These are phyloP conservation scores for Wickerhamiella hasegawae DNA, from an alignment of 805 yeast species.

Conservation along the genomic window DNA sequence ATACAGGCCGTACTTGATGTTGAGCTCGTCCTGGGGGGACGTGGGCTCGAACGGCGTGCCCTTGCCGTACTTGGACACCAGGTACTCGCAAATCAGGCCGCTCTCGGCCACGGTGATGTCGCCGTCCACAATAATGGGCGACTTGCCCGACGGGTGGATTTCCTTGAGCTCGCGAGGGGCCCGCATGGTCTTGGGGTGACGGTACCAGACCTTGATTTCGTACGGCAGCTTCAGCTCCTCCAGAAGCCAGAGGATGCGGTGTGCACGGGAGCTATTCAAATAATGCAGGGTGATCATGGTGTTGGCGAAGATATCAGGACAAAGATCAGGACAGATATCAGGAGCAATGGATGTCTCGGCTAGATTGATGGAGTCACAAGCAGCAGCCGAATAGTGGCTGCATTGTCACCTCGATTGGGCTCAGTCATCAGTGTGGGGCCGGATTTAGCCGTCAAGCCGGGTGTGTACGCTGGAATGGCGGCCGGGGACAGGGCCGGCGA, in stretches of 20 bases:
- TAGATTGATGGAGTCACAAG: background rate
- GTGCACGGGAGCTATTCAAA: conserved; percentile 43
- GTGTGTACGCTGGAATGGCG: no score
- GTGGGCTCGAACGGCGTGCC: conserved; percentile 24
- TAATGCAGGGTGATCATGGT: conserved; percentile 17
- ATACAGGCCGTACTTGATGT: conserved; percentile 34
- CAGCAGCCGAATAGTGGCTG: background rate
- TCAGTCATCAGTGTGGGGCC: no score
- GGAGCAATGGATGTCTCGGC: no score
- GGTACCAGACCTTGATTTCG: conserved; percentile 33
- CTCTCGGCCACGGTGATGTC: conserved; percentile 35
- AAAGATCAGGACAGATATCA: no score
- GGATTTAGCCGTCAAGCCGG: no score
- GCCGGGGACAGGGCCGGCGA: no score
- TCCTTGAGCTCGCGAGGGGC: conserved; percentile 34
- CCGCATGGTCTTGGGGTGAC: conserved; percentile 31
- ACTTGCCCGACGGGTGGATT: conserved; percentile 46
- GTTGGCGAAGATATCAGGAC: no score
- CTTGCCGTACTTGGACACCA: conserved; percentile 34
- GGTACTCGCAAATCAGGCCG: conserved; percentile 38
- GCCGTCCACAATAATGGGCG: conserved; percentile 39
- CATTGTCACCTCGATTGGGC: no score
- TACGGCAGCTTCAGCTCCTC: conserved; percentile 42
- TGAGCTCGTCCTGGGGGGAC: conserved; percentile 25
- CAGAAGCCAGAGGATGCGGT: conserved; percentile 45